Evolutionary conservation across 225 moss, liverwort and hornwort species (phyloP), one percentile per base, ranked within the genome.

Genomic region (Polytrichum commune): DNA sequence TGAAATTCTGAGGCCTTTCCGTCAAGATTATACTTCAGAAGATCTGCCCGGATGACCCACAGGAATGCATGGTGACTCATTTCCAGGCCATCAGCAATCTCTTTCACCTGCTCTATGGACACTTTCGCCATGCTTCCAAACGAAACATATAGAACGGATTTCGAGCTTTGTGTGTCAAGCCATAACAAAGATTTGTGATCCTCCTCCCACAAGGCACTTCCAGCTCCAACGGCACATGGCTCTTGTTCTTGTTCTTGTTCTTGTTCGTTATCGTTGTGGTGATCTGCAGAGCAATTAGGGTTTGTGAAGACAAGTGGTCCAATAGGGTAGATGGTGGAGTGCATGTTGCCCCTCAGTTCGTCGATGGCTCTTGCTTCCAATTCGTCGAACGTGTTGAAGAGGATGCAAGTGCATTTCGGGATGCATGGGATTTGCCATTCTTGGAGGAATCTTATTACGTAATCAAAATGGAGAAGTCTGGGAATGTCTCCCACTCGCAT

Each of bases 301-400:
- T 57, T 0, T 5, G 65, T 63, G 67, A 85, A 46, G 7, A 74
- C 60, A 8, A 85, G 78, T 3, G 81, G 85, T 26, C 81, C 85
- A 0, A 79, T 28, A 0, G 55, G 46, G 60, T 73, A 66, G 0
- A 81, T 46, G 0, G 64, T 73, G 4, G 70, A 38, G 5, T 75
- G 58, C 63, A 66, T 5, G 1, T 27, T 62, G 0, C 13, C 8
- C 5, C 62, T 62, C 62, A 62, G 61, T 29, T 72, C 75, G 33
- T 69, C 53, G 7, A 85, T 28, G 0, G 75, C 22, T 0, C 53
- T 69, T 5, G 76, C 74, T 8, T 85, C 85, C 69, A 85, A 72
- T 53, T 66, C 77, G 0, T 26, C 19, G 38, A 29, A 69, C 0
- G 75, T 66, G 55, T 82, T 76, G 26, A 38, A 55, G 13, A 80